Evolutionary conservation across 768 basidiomycete genomes (phyloP).

Genomic region (Lactifluus subvellereus): DNA sequence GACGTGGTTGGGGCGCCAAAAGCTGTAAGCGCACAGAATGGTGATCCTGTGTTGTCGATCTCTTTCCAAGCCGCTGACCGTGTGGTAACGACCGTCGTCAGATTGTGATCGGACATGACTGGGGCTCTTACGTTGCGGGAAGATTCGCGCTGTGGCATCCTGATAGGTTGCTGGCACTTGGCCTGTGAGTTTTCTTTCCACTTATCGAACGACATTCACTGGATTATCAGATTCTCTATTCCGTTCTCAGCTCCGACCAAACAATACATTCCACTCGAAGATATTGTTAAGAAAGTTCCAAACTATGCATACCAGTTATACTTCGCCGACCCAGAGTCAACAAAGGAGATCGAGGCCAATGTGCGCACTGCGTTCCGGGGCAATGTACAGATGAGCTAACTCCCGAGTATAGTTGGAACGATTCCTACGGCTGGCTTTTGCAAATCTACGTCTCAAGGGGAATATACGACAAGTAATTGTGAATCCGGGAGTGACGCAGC

Average conservation of each 20-base stretch:
- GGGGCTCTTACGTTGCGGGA: conserved; percentile 61
- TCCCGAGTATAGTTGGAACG: conserved; percentile 22
- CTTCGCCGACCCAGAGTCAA: conserved; percentile 49
- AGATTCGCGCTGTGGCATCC: conserved; percentile 74
- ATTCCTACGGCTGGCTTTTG: conserved; percentile 24
- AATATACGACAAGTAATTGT: conserved; percentile 18
- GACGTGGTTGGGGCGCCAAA: conserved; percentile 28
- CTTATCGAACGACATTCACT: neutral
- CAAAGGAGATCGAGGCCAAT: conserved; percentile 49
- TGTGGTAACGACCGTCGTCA: conserved; percentile 13
- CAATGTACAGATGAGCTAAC: neutral
- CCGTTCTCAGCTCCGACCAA: conserved; percentile 59
- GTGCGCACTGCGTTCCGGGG: conserved; percentile 33
- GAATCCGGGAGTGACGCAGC: neutral
- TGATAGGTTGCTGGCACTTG: conserved; percentile 50
- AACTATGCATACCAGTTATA: conserved; percentile 64
- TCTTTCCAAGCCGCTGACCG: too few relatives aligned
- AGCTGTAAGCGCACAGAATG: conserved; percentile 25
- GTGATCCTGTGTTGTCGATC: neutral
- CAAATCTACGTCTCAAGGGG: conserved; percentile 5
- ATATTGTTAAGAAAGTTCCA: conserved; percentile 47
- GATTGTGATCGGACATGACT: conserved; percentile 77
- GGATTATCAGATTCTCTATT: conserved; percentile 47
- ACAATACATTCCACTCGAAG: conserved; percentile 44
- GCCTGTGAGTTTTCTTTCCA: conserved; percentile 39